A percentile compares a stretch with the other conserved stretches of the same genome.
Conservation (phyloP, 73 alveolate genomes). For the Blepharisma stoltei region DNA sequence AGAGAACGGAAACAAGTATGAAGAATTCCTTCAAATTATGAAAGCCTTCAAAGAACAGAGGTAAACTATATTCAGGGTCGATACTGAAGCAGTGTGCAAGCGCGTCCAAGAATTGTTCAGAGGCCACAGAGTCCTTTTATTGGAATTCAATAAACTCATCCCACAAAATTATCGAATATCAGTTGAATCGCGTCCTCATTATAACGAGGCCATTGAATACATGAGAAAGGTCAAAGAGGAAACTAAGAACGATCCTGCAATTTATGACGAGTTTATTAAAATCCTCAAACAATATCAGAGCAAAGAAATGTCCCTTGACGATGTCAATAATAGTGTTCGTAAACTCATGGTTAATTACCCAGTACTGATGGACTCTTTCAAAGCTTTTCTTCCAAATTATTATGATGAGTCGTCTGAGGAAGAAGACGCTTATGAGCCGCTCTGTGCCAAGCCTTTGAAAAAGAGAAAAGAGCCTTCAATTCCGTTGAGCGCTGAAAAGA, state of each 20-base stretch:
- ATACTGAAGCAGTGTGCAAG: neutral
- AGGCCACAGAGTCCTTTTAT: constrained; percentile 5
- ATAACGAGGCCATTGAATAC: constrained; percentile 26
- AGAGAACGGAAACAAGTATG: neutral
- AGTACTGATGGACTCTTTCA: neutral
- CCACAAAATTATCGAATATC: neutral
- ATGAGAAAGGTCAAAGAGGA: constrained; percentile 19
- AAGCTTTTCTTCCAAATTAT: constrained; percentile 10
- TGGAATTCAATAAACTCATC: constrained; percentile 10
- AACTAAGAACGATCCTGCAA: neutral
- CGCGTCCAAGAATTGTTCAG: neutral
- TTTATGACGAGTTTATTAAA: neutral
- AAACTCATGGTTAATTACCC: neutral
- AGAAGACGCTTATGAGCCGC: neutral
- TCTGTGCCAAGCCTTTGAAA: neutral
- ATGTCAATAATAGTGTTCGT: neutral
- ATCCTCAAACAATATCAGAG: neutral
- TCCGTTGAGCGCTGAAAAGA: neutral
- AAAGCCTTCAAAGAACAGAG: constrained; percentile 26
- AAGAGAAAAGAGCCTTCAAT: neutral
- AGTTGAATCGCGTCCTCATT: constrained; percentile 24
- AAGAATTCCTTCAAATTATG: constrained; percentile 15
- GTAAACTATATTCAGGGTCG: constrained; percentile 4
- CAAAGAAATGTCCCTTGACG: neutral
- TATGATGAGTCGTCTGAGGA: neutral